Conservation (phyloP, 106 monocot species). For the Narthecium ossifragum region DNA sequence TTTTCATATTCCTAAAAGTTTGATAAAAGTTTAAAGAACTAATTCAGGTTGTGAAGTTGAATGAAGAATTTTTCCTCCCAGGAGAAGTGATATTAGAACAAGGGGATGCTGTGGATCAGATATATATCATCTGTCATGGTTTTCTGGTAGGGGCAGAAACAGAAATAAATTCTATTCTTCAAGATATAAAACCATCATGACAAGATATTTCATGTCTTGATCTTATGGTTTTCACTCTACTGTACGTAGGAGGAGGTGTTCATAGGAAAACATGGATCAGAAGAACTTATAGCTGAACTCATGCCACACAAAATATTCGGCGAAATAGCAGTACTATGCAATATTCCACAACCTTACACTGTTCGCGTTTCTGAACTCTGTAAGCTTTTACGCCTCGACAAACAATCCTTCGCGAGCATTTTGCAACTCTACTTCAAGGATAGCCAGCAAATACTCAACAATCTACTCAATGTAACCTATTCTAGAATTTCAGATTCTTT, state of each 20-base stretch:
- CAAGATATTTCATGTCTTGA: too few species aligned
- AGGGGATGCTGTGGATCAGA: slow-evolving; percentile 77
- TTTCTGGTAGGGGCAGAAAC: slow-evolving; percentile 56
- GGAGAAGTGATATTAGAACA: slow-evolving; percentile 88
- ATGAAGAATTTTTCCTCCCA: slow-evolving; percentile 92
- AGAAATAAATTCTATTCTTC: too few species aligned
- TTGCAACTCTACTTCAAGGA: slow-evolving; percentile 83
- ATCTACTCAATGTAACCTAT: slow-evolving; percentile 72
- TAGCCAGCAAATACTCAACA: slow-evolving; percentile 60
- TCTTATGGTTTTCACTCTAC: too few species aligned
- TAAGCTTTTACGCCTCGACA: slow-evolving; percentile 73
- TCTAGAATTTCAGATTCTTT: too few species aligned
- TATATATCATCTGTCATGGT: slow-evolving; percentile 86
- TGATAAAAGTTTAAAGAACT: neutral
- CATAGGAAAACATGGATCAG: slow-evolving; percentile 71
- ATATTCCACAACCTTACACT: slow-evolving; percentile 86
- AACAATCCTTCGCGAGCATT: slow-evolving; percentile 66
- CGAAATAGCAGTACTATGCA: slow-evolving; percentile 85
- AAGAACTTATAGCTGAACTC: slow-evolving; percentile 46
- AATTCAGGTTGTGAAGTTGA: slow-evolving; percentile 60
- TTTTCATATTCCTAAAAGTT: neutral
- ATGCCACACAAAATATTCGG: slow-evolving; percentile 65
- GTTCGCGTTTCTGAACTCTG: slow-evolving; percentile 69
- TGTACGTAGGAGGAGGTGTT: slow-evolving; percentile 75
- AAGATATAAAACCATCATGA: too few species aligned